Evolutionary conservation across 2,329 filamentous ascomycete genomes (phyloP).

Genomic region (Fusarium vanettenii): DNA sequence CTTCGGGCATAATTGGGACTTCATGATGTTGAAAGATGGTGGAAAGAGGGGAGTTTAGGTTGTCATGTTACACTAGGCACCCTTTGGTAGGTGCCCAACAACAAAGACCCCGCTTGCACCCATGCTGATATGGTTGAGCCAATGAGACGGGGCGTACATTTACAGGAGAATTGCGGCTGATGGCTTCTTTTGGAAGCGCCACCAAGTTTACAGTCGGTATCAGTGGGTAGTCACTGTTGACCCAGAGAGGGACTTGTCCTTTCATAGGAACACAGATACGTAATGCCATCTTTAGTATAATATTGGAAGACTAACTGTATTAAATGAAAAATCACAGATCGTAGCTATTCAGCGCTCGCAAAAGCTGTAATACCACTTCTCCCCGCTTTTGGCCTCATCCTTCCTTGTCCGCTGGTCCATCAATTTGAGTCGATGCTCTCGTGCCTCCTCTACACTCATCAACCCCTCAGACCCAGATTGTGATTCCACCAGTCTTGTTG

Average conservation of each 20-base stretch:
- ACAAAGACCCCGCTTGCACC: background rate
- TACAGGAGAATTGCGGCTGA: no score
- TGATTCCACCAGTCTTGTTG: background rate
- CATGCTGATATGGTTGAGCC: background rate
- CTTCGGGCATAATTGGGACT: background rate
- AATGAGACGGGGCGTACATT: background rate
- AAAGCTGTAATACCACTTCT: background rate
- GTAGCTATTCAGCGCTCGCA: constrained; percentile 3
- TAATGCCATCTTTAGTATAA: no score
- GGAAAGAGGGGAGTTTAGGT: background rate
- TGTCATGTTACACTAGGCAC: background rate
- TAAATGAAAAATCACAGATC: background rate
- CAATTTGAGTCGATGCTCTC: background rate
- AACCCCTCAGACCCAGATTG: background rate
- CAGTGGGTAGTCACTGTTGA: no score
- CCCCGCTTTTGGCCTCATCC: background rate
- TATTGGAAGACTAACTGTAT: no score
- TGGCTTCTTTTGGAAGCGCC: no score
- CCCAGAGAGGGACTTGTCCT: no score
- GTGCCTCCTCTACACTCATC: background rate
- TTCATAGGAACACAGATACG: no score
- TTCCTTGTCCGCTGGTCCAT: background rate
- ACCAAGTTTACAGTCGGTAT: no score
- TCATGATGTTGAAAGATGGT: background rate
- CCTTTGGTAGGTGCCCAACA: background rate